These are phyloP conservation scores for Zymoseptoria crescenta DNA, from an alignment of 2,329 filamentous ascomycete species.

Conservation along the genomic window DNA sequence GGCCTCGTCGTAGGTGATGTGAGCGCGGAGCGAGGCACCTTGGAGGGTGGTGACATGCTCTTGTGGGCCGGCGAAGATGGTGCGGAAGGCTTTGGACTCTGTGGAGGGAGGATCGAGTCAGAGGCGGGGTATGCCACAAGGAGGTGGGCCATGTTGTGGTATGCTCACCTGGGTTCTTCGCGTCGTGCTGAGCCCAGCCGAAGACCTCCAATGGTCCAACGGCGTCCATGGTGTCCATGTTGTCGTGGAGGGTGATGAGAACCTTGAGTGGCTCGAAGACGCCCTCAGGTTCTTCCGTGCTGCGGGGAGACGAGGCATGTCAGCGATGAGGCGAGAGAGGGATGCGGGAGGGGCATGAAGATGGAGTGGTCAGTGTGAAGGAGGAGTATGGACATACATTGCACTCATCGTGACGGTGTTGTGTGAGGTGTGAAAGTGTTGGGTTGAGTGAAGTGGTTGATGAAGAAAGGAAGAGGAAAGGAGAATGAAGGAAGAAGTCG, in stretches of 20 bases:
- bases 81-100: constrained; percentile 48
- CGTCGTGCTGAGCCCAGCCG: constrained; percentile 45
- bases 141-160: neutral
- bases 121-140: neutral
- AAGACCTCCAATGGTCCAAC: constrained; percentile 48
- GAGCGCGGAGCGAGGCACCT: constrained; percentile 62
- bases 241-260: constrained; percentile 41
- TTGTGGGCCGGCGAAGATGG: constrained; percentile 42
- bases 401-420: constrained; percentile 26
- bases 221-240: constrained; percentile 12
- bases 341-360: too few species aligned
- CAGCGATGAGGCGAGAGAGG: too few species aligned
- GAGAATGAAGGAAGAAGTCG: neutral
- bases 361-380: too few species aligned
- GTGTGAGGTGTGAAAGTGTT: neutral
- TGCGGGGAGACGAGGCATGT: neutral
- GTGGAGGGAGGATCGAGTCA: constrained; percentile 1
- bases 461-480: neutral
- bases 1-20: constrained; percentile 72
- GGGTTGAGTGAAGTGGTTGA: neutral
- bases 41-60: constrained; percentile 47
- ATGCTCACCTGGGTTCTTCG: constrained; percentile 43
- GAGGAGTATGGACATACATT: constrained; percentile 27
- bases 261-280: constrained; percentile 47
- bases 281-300: constrained; percentile 32